Base-by-base conservation (phyloP, 495 filamentous ascomycete genomes). In the Daldinia loculata region DNA sequence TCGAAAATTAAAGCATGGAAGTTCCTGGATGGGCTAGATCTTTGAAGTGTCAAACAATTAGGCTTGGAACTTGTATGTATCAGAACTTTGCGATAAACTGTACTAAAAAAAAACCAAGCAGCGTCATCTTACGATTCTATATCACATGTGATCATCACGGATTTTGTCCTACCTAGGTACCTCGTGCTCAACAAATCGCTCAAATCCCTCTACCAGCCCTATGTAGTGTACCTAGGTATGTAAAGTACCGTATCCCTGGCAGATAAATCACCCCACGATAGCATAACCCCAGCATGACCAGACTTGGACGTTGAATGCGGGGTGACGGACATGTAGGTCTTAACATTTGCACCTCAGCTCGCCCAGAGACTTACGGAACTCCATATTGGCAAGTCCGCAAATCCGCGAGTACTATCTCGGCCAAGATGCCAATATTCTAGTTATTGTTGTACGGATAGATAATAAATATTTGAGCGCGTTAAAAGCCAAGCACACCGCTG, bases 121-220 rank as follows among this genome's bases (percentile, higher is more conserved):
- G 14, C 36, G 48, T 45, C 30, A 64, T 60, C n/a, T 52, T 50
- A 34, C 41, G 22, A 22, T 50, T 17, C 17, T 32, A 56, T 65
- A 53, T 68, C 63, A 67, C 64, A 72, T 68, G 64, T 67, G 56
- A 68, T 52, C 24, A 58, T 2, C 24, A 17, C 29, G 30, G 26
- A 17, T 32, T 34, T 45, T 53, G 36, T 56, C 36, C 51, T 32
- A 59, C 22, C n/a, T n/a, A n/a, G n/a, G n/a, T n/a, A n/a, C n/a
- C 9, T 38, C 24, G 6, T 39, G 2, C 24, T 41, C 61, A 68
- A 68, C 61, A 72, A 72, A 72, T 72, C 70, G 56, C 70, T 72
- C 70, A 72, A 30, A 68, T 65, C 67, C 45, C 58, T 45, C 65
- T 56, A 52, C 43, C 60, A 71, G 52, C 48, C 59, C 57, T 64